These are phyloP conservation scores for Ascochyta koolunga DNA, from an alignment of 2,329 filamentous ascomycete genomes.

Conservation along the genomic window DNA sequence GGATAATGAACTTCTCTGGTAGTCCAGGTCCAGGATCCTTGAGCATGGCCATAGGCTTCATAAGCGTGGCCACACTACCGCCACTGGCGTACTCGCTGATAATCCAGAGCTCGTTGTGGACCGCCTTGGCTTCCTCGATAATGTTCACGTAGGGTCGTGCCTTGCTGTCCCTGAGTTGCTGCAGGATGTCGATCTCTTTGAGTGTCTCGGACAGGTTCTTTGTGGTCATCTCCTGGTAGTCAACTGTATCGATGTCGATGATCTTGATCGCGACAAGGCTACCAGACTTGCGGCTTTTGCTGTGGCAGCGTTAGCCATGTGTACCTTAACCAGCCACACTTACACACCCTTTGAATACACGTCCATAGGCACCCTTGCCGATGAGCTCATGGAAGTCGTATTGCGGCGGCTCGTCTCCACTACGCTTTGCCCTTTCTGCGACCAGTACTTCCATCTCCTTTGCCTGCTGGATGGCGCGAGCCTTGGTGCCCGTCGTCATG, in stretches of 20 bases:
- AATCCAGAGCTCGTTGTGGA: conserved; percentile 85
- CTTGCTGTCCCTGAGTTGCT: conserved; percentile 73
- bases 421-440: conserved; percentile 65
- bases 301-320: conserved; percentile 29
- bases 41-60: conserved; percentile 52
- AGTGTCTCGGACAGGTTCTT: conserved; percentile 59
- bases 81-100: conserved; percentile 86
- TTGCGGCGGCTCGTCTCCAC: conserved; percentile 65
- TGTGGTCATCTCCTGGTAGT: conserved; percentile 55
- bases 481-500: conserved; percentile 53
- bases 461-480: conserved; percentile 71
- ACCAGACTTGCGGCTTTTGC: conserved; percentile 48
- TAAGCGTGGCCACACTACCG: conserved; percentile 74
- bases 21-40: conserved; percentile 48
- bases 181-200: conserved; percentile 70
- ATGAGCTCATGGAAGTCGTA: conserved; percentile 76
- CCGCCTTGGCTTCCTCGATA: conserved; percentile 77
- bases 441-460: conserved; percentile 71
- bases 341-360: conserved; percentile 70
- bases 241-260: conserved; percentile 80
- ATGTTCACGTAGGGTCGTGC: conserved; percentile 84
- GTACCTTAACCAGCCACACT: not conserved
- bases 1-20: conserved; percentile 67
- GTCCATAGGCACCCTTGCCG: conserved; percentile 75
- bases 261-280: conserved; percentile 78